Percentiles rank a stretch among this genome's conserved stretches.
Evolutionary conservation across 352 stramenopile species (phyloP).

Genomic region (Thraustochytrium striatum): DNA sequence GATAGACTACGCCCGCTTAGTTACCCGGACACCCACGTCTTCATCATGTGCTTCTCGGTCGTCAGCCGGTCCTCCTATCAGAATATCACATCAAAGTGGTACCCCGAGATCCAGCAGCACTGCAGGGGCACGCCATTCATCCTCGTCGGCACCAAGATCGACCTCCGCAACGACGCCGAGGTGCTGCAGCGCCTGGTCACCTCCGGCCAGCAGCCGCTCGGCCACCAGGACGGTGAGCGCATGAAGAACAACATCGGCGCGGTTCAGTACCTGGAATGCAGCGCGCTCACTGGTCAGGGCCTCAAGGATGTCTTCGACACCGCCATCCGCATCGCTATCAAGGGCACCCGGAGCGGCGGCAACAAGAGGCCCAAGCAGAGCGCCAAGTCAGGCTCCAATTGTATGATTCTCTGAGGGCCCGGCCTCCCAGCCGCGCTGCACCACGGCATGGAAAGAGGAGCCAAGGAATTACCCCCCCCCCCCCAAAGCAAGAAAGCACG

Average conservation of each 20-base stretch:
- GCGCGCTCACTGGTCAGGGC: conserved; percentile 81
- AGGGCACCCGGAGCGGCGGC: background rate
- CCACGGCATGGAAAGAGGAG: too few species aligned
- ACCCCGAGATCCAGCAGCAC: conserved; percentile 57
- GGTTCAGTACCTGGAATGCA: conserved; percentile 88
- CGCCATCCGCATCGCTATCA: conserved; percentile 53
- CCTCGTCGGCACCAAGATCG: conserved; percentile 87
- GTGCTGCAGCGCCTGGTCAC: conserved; percentile 64
- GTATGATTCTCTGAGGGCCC: too few species aligned
- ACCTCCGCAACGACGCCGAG: conserved; percentile 80
- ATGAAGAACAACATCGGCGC: conserved; percentile 79
- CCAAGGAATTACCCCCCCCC: too few species aligned
- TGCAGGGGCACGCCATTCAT: conserved; percentile 81
- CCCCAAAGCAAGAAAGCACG: too few species aligned
- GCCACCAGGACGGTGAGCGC: conserved; percentile 64
- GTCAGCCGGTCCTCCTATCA: conserved; percentile 71
- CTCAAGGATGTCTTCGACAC: conserved; percentile 90
- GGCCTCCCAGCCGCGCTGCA: too few species aligned
- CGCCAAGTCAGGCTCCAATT: too few species aligned
- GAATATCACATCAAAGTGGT: conserved; percentile 82
- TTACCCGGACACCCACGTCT: conserved; percentile 92
- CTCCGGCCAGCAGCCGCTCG: conserved; percentile 39
- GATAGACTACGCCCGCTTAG: conserved; percentile 86
- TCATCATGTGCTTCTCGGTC: conserved; percentile 91
- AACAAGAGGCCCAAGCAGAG: too few species aligned